phyloP scores from a whole-genome alignment of 2,329 filamentous ascomycete genomes.

The Arachnomyces sp. region DNA sequence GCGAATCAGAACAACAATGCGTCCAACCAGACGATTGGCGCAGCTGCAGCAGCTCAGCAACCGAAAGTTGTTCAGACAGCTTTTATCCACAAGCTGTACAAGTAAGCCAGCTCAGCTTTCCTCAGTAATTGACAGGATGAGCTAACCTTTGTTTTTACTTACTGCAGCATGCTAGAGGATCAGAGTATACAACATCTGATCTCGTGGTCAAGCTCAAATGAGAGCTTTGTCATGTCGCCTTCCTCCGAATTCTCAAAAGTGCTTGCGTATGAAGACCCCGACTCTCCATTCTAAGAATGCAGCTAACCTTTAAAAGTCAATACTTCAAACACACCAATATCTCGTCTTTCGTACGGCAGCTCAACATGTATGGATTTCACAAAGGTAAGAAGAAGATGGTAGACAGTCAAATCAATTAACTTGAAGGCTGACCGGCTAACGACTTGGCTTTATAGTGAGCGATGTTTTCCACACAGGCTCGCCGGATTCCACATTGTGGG shows the following conservation, averaged over 20 bases:
- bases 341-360: conserved; percentile 91
- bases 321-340: conserved; percentile 99
- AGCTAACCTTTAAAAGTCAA: conserved; percentile 51
- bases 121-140: conserved; percentile 1
- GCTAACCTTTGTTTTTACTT: conserved; percentile 13
- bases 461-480: conserved; percentile 95
- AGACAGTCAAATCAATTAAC: conserved; percentile 12
- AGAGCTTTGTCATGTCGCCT: conserved; percentile 98
- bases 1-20: conserved; percentile 18
- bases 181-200: conserved; percentile 88
- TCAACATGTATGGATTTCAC: conserved; percentile 99
- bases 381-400: conserved; percentile 64
- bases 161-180: conserved; percentile 85
- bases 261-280: conserved; percentile 62
- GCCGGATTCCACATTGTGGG: conserved; percentile 90
- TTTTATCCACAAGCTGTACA: conserved; percentile 98
- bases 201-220: conserved; percentile 85
- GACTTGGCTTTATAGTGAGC: conserved; percentile 56
- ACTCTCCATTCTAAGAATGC: conserved; percentile 14
- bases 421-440: background rate
- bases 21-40: conserved; percentile 30
- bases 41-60: conserved; percentile 61
- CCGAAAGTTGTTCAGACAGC: conserved; percentile 97
- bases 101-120: conserved; percentile 49
- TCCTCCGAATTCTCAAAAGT: conserved; percentile 98